A percentile compares a stretch with the other conserved stretches of the same genome.
Evolutionary conservation across 805 yeast genomes (phyloP).

Genomic region (Metschnikowia sp.): DNA sequence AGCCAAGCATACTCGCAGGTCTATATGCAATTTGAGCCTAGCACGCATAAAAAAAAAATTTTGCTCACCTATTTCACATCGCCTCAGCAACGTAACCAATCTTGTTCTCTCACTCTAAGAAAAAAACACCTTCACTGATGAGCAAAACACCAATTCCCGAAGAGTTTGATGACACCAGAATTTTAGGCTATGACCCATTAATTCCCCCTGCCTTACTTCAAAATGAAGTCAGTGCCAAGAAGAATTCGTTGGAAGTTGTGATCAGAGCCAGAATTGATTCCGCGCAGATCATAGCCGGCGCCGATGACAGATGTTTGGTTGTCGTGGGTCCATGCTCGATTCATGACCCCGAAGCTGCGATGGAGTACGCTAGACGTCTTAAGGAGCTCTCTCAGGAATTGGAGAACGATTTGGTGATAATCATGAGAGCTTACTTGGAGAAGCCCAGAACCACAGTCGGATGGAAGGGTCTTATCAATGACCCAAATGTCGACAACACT

Average conservation of each 20-base stretch:
- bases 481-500: constrained; percentile 91
- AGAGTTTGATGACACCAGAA: constrained; percentile 72
- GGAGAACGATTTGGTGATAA: constrained; percentile 72
- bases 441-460: constrained; percentile 99
- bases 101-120: background rate
- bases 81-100: background rate
- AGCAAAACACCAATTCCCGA: constrained; percentile 53
- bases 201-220: constrained; percentile 94
- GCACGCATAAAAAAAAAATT: constrained; percentile 15
- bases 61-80: background rate
- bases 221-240: constrained; percentile 73
- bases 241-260: constrained; percentile 57
- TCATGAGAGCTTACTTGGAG: constrained; percentile 97
- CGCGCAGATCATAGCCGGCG: constrained; percentile 68
- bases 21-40: constrained; percentile 10
- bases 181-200: constrained; percentile 88
- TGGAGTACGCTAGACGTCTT: constrained; percentile 77
- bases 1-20: background rate
- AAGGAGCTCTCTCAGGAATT: constrained; percentile 56
- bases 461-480: constrained; percentile 97
- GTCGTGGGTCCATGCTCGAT: constrained; percentile 97
- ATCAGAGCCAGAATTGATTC: constrained; percentile 75
- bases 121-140: constrained; percentile 17
- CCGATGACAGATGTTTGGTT: constrained; percentile 82
- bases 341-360: constrained; percentile 90